phyloP scores from a whole-genome alignment of 2,329 filamentous ascomycete genomes.

The Escovopsis sp. region DNA sequence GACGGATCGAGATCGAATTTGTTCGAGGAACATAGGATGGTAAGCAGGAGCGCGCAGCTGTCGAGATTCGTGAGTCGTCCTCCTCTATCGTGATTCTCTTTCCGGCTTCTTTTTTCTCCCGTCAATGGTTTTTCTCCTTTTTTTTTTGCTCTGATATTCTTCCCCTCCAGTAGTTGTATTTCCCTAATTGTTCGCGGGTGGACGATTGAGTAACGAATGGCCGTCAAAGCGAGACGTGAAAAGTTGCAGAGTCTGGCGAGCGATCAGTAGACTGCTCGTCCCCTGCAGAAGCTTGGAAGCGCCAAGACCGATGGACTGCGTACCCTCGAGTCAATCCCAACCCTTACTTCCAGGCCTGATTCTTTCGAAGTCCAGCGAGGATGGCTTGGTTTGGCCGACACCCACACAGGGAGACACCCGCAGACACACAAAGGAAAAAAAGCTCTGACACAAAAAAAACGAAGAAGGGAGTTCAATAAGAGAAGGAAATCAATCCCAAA shows the following conservation, averaged over 20 bases:
- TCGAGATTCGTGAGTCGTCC: neutral
- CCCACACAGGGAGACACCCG: too few relatives aligned
- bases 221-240: neutral
- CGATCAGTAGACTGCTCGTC: neutral
- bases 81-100: neutral
- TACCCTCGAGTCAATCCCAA: neutral
- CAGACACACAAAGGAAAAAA: too few relatives aligned
- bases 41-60: neutral
- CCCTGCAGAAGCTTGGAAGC: neutral
- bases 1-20: slow-evolving; percentile 24
- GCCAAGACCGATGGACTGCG: neutral
- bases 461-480: too few relatives aligned
- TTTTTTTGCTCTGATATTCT: neutral
- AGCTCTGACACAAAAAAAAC: too few relatives aligned
- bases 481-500: too few relatives aligned
- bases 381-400: too few relatives aligned
- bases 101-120: neutral
- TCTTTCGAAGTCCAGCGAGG: too few relatives aligned
- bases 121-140: neutral
- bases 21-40: slow-evolving; percentile 26
- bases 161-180: neutral
- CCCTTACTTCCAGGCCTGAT: too few relatives aligned
- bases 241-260: neutral
- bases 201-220: neutral
- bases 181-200: neutral